Evolutionary conservation across 495 filamentous ascomycete species (phyloP), one percentile per base, ranked within the genome.

Genomic region (Parachaetomium inaequale): DNA sequence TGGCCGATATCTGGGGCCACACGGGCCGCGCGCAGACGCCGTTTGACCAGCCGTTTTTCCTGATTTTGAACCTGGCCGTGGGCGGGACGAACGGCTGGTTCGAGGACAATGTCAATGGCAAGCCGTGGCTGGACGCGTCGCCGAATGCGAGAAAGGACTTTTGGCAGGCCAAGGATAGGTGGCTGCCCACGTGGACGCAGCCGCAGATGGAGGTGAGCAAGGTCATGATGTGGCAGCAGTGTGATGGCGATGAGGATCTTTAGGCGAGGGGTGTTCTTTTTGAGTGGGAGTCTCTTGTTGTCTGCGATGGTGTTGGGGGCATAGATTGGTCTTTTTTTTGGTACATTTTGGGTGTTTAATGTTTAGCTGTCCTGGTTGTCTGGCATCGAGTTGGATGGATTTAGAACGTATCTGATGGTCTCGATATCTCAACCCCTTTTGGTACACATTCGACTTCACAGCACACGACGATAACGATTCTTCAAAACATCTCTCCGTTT

Each of bases 41-140:
- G 0, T 95, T 95, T 68, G 91, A 95, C 69, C 82, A 91, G 65
- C 74, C 81, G 23, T 95, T 95, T 70, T 94, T 89, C 62, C 80
- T 95, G 21, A 90, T 95, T 56, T 66, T 95, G 54, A 92, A 93
- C 65, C 80, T 95, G 8, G 91, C 85, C 29, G 90, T 95, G 52
- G 91, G 91, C 19, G 84, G 86, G 52, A 93, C 88, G 12, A 94
- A 93, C 64, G 90, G 89, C 21, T 94, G 88, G 88, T 95, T 93
- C 69, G 72, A 88, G 67, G 88, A 95, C 71, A 82, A 84, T 8
- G 71, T 76, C 56, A 77, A 76, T 55, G 84, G 81, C 25, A 95
- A 95, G 78, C 91, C 91, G 10, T 95, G 91, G 91, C 78, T 91
- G 34, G 88, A 94, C 69, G 73, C 66, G 6, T 85, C 81, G 46